Evolutionary conservation across 1,284 basidiomycete genomes (phyloP).

Genomic region (Volvariella surrecta): DNA sequence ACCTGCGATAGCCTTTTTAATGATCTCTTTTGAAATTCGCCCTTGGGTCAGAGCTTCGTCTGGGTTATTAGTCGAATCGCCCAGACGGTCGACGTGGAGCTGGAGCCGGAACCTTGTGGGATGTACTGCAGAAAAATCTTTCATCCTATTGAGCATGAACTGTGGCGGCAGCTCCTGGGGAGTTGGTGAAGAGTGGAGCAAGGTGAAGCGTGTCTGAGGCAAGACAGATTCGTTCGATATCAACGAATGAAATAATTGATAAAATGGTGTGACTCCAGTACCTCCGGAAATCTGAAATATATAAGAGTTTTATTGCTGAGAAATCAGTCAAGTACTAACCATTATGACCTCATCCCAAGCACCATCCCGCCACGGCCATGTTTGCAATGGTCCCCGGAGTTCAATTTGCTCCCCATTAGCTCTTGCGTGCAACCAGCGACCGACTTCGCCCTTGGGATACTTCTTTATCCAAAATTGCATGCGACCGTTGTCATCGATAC

Average conservation of each 20-base stretch:
- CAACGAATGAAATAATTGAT: constrained; percentile 50
- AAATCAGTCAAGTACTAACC: constrained; percentile 33
- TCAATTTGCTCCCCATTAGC: constrained; percentile 58
- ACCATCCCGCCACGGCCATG: constrained; percentile 57
- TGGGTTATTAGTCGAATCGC: constrained; percentile 19
- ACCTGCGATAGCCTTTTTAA: constrained; percentile 33
- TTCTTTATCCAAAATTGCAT: constrained; percentile 74
- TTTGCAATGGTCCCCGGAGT: constrained; percentile 70
- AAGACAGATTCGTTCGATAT: constrained; percentile 21
- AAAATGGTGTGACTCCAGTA: constrained; percentile 77
- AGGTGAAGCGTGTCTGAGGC: constrained; percentile 47
- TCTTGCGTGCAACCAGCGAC: constrained; percentile 73
- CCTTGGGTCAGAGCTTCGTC: constrained; percentile 28
- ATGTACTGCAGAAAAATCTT: constrained; percentile 33
- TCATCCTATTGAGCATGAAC: constrained; percentile 42
- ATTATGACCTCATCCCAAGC: constrained; percentile 74
- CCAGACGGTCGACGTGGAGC: constrained; percentile 52
- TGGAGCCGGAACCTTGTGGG: constrained; percentile 47
- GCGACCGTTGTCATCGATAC: constrained; percentile 51
- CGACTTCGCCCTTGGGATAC: constrained; percentile 74
- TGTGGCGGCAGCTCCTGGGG: constrained; percentile 60
- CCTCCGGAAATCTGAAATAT: constrained; percentile 68
- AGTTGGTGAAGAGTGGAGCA: constrained; percentile 61
- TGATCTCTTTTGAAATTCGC: constrained; percentile 39
- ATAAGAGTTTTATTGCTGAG: background rate